Evolutionary conservation across 2,329 filamentous ascomycete species (phyloP), one percentile per base, ranked within the genome.

Genomic region (Capronia coronata): DNA sequence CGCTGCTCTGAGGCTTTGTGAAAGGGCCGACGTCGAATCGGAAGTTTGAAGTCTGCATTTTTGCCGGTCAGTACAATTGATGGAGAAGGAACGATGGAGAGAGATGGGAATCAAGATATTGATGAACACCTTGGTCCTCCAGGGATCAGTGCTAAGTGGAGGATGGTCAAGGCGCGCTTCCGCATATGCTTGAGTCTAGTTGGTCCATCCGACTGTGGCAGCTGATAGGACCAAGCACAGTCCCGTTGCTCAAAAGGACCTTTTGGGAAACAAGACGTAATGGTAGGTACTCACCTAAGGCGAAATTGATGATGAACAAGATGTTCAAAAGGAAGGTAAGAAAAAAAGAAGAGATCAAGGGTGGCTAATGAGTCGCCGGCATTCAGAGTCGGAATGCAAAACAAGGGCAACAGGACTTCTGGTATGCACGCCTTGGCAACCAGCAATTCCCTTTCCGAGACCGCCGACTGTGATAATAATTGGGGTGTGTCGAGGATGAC

Each of bases 21-120:
- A 49, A 46, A 29, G 38, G 46, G 29, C 43, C 18, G 42, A 46
- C 54, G 34, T 44, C 35, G 41, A 52, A 52, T 39, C 51, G 43
- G 49, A 53, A 46, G 42, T 52, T 51, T 22, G 50, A 51, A 34
- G 51, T 39, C 58, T 60, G 58, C 58, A 60, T 60, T 49, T 40
- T 39, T 37, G 43, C 8, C 35, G 43, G 44, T 57, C 43, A 55
- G 54, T 32, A 27, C 25, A 27, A 38, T 46, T 41, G 39, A 47
- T 46, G n/a, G 13, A 50, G 43, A 52, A 51, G 48, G 45, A 43
- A 46, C 44, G 43, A 32, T 32, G 25, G 27, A 19, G 35, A 38
- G 40, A 49, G 44, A 47, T 40, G 46, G 40, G 23, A 38, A 27
- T 42, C n/a, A 22, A 39, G 40, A 41, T 50, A 44, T 48, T 52